Percentiles rank a stretch among this genome's conserved stretches.
phyloP scores from a whole-genome alignment of 805 yeast species.

The Clavispora fructus region DNA sequence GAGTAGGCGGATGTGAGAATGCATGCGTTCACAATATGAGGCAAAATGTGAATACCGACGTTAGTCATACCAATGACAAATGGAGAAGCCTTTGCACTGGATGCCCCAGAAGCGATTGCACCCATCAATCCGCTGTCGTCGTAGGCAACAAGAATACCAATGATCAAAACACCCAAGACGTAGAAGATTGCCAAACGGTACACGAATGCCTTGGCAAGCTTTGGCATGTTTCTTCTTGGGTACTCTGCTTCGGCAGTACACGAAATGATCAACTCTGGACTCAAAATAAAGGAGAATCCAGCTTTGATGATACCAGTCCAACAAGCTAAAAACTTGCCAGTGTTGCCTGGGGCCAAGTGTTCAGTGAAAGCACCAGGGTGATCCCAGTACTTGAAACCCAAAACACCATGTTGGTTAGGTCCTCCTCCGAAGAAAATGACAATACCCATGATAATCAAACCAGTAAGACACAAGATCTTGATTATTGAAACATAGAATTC shows the following conservation, averaged over 20 bases:
- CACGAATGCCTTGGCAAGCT: constrained; percentile 29
- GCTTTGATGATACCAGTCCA: constrained; percentile 6
- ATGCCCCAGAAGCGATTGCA: background rate
- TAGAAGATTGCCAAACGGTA: constrained; percentile 10
- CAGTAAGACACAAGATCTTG: constrained; percentile 27
- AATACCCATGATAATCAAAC: constrained; percentile 29
- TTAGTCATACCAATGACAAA: constrained; percentile 3
- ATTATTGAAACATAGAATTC: constrained; percentile 33
- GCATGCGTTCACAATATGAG: constrained; percentile 4
- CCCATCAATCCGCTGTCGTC: constrained; percentile 1
- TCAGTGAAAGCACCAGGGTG: constrained; percentile 17
- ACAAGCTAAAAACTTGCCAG: constrained; percentile 4
- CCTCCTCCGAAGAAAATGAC: constrained; percentile 38
- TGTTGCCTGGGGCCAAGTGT: constrained; percentile 2
- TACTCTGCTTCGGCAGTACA: constrained; percentile 48
- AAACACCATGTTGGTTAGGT: constrained; percentile 29
- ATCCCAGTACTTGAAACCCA: constrained; percentile 43
- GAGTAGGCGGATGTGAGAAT: constrained; percentile 3
- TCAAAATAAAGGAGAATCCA: constrained; percentile 3
- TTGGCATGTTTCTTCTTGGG: constrained; percentile 55
- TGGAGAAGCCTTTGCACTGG: constrained; percentile 2
- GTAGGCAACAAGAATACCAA: constrained; percentile 7
- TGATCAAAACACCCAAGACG: constrained; percentile 14
- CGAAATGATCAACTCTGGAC: constrained; percentile 21
- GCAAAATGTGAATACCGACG: constrained; percentile 1